Percentiles rank a stretch among this genome's conserved stretches.
Conservation (phyloP, 768 basidiomycete species). For the Mycena albidolilacea region DNA sequence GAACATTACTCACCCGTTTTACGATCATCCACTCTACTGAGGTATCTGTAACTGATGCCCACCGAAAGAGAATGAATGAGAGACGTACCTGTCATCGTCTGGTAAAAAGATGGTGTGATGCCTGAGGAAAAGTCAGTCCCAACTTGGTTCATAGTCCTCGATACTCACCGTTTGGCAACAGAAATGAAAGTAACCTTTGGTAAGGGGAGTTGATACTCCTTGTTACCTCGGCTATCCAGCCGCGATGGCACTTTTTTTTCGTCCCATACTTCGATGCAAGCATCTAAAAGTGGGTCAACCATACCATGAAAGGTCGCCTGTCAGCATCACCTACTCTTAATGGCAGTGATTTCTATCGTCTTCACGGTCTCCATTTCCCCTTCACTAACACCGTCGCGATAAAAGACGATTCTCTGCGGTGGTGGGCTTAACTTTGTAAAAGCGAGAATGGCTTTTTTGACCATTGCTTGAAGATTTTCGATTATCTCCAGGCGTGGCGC, state of each 20-base stretch:
- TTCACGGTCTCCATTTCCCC: conserved; percentile 56
- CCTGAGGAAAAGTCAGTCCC: conserved; percentile 46
- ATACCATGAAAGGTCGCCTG: not conserved
- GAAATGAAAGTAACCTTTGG: conserved; percentile 69
- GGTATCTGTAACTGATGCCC: not conserved
- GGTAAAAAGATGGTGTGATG: conserved; percentile 72
- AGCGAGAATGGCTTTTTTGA: conserved; percentile 45
- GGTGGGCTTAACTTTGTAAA: conserved; percentile 34
- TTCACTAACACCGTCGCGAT: conserved; percentile 64
- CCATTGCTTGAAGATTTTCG: conserved; percentile 56
- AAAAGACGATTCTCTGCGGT: conserved; percentile 57
- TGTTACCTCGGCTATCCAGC: too few relatives aligned
- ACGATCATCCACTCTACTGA: conserved; percentile 50
- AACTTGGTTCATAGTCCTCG: not conserved
- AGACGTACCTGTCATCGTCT: conserved; percentile 5
- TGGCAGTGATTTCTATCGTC: conserved; percentile 59
- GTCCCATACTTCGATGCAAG: conserved; percentile 40
- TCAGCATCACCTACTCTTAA: conserved; percentile 53
- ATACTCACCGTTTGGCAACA: conserved; percentile 68
- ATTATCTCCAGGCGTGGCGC: conserved; percentile 64
- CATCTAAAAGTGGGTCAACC: conserved; percentile 23
- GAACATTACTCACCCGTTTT: conserved; percentile 45
- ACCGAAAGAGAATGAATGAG: not conserved
- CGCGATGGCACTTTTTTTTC: conserved; percentile 25
- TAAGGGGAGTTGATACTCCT: conserved; percentile 24